Conservation (phyloP, 495 filamentous ascomycete species). For the Astrothelium macrocarpum region DNA sequence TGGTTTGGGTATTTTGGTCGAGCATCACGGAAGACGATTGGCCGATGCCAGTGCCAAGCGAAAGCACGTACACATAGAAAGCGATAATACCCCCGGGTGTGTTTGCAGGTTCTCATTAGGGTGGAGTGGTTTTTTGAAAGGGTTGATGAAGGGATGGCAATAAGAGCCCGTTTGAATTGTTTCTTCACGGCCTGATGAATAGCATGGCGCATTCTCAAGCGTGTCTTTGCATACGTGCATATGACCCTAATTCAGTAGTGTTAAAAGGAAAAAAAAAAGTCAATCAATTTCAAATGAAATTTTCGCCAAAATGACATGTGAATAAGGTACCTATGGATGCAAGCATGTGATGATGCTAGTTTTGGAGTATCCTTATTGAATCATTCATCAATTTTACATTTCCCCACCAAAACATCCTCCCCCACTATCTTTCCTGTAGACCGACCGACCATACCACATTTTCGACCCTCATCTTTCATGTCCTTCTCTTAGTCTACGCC, state of each 20-base stretch:
- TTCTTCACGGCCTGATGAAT: background rate
- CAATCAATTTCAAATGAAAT: background rate
- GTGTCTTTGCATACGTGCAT: conserved; percentile 1
- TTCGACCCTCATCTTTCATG: too few relatives aligned
- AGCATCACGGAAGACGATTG: conserved; percentile 99
- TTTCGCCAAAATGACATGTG: background rate
- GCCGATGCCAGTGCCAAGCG: conserved; percentile 50
- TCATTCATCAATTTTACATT: too few relatives aligned
- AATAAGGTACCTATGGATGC: background rate
- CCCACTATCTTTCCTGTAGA: too few relatives aligned
- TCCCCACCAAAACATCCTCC: too few relatives aligned
- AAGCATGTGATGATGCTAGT: too few relatives aligned
- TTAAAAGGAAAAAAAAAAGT: background rate
- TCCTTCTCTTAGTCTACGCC: too few relatives aligned
- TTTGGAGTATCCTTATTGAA: too few relatives aligned
- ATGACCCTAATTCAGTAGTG: background rate
- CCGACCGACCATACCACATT: too few relatives aligned
- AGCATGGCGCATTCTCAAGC: background rate
- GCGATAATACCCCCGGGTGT: background rate
- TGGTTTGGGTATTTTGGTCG: conserved; percentile 92
- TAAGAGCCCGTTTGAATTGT: background rate
- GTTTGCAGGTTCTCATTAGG: background rate
- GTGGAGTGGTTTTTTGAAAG: background rate
- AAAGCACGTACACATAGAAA: conserved; percentile 2
- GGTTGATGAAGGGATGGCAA: background rate